Percentiles rank a stretch among this genome's conserved stretches.
phyloP scores from a whole-genome alignment of 352 stramenopile species.

The Pythium grandisporangium region DNA sequence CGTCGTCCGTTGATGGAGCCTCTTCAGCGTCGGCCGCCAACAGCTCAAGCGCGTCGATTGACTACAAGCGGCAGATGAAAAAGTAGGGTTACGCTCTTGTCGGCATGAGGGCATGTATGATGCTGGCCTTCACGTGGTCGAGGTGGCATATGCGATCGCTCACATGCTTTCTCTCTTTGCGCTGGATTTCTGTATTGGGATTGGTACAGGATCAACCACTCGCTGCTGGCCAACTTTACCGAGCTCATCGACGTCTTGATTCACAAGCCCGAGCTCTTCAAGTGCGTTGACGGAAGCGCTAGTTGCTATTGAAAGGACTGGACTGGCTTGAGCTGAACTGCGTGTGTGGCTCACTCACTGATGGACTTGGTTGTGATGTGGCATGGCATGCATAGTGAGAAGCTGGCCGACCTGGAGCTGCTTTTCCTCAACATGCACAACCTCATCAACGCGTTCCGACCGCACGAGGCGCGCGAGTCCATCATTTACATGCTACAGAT shows the following conservation, averaged over 20 bases:
- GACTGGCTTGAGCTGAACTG: no score
- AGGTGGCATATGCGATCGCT: no score
- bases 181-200: no score
- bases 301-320: no score
- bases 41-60: constrained; percentile 10
- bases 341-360: not conserved
- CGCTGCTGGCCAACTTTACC: constrained; percentile 77
- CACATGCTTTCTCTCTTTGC: no score
- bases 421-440: constrained; percentile 89
- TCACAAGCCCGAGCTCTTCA: constrained; percentile 69
- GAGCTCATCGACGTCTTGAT: constrained; percentile 80
- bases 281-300: no score
- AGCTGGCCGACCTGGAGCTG: constrained; percentile 78
- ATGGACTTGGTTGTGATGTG: not conserved
- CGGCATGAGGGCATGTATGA: not conserved
- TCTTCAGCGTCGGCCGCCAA: not conserved
- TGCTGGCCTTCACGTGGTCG: no score
- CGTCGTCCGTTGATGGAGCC: not conserved
- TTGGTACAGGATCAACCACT: constrained; percentile 60
- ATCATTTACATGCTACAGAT: constrained; percentile 78
- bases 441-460: constrained; percentile 82
- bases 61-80: constrained; percentile 80
- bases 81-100: constrained; percentile 36
- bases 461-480: constrained; percentile 74
- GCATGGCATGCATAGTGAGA: constrained; percentile 30